These are phyloP conservation scores for Debaryomyces sp. DNA, from an alignment of 1,139 yeast species.

Conservation along the genomic window DNA sequence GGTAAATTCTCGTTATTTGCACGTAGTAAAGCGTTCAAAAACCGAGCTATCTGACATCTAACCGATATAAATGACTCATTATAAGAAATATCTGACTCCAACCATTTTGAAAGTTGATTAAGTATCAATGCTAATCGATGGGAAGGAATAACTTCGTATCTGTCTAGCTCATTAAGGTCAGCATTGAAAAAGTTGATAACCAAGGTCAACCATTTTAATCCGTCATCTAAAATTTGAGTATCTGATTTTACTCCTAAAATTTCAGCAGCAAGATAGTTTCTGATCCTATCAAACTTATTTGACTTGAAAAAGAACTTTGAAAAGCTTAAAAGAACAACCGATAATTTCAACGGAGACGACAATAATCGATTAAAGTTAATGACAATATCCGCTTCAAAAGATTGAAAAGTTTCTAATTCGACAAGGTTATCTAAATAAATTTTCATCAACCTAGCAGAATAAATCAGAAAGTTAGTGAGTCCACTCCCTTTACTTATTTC, in stretches of 20 bases:
- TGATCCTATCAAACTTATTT: constrained; percentile 48
- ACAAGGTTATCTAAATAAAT: constrained; percentile 21
- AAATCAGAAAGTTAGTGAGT: constrained; percentile 17
- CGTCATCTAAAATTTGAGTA: constrained; percentile 40
- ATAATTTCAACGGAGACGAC: constrained; percentile 38
- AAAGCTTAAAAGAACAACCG: constrained; percentile 40
- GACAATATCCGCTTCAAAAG: constrained; percentile 29
- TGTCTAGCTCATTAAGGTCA: constrained; percentile 19
- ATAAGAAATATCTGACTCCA: constrained; percentile 63
- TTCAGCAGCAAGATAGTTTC: constrained; percentile 68
- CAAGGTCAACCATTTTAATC: constrained; percentile 51
- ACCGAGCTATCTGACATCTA: constrained; percentile 54
- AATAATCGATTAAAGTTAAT: constrained; percentile 34
- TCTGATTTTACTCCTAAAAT: constrained; percentile 54
- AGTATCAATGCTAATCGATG: constrained; percentile 66
- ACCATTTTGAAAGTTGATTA: constrained; percentile 54
- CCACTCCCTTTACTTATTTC: neutral
- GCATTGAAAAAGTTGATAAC: constrained; percentile 49
- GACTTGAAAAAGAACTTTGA: constrained; percentile 35
- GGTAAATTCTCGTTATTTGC: constrained; percentile 24
- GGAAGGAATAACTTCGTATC: constrained; percentile 39
- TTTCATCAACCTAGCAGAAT: constrained; percentile 31
- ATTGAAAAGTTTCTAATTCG: constrained; percentile 3
- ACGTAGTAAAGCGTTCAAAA: constrained; percentile 39
- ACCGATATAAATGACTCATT: constrained; percentile 54